Percentiles rank a stretch among this genome's conserved stretches.
These are phyloP conservation scores for Kwoniella sp. DNA, from an alignment of 768 basidiomycete species.

Conservation along the genomic window DNA sequence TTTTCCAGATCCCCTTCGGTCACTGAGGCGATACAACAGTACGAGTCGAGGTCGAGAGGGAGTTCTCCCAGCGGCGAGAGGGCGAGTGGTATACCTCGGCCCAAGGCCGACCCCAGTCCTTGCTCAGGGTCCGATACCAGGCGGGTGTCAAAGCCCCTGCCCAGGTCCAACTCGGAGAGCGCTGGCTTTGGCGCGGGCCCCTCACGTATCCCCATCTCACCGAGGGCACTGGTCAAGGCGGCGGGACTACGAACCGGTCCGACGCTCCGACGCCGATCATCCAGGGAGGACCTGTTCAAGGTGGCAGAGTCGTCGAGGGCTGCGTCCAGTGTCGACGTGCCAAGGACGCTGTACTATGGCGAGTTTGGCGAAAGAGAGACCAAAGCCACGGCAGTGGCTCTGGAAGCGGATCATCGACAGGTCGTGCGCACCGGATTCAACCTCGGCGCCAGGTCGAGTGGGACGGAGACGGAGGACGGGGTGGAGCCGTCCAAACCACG, in stretches of 20 bases:
- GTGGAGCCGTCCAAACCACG: neutral
- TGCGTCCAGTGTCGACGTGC: neutral
- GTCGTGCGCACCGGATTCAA: constrained; percentile 2
- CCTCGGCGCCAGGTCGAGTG: constrained; percentile 1
- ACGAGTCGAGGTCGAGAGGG: neutral
- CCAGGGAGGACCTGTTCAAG: constrained; percentile 6
- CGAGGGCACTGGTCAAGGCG: neutral
- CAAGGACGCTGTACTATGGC: neutral
- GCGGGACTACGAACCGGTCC: constrained; percentile 6
- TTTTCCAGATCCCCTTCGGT: constrained; percentile 11
- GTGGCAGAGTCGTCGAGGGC: neutral
- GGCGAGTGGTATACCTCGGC: constrained; percentile 4
- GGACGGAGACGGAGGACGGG: too few species aligned
- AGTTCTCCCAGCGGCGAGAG: neutral
- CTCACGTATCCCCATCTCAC: constrained; percentile 5
- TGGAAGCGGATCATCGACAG: neutral
- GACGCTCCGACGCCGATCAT: constrained; percentile 10
- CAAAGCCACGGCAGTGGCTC: neutral
- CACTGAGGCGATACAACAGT: constrained; percentile 11
- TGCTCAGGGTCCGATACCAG: neutral
- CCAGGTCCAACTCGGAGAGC: constrained; percentile 9
- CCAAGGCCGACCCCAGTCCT: too few species aligned
- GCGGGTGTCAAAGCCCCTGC: constrained; percentile 1
- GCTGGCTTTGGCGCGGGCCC: too few species aligned
- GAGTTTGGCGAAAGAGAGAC: constrained; percentile 10